Percentiles rank a stretch among this genome's conserved stretches.
Evolutionary conservation across 2,329 filamentous ascomycete species (phyloP).

Genomic region (Chaetoscypha palmicola): DNA sequence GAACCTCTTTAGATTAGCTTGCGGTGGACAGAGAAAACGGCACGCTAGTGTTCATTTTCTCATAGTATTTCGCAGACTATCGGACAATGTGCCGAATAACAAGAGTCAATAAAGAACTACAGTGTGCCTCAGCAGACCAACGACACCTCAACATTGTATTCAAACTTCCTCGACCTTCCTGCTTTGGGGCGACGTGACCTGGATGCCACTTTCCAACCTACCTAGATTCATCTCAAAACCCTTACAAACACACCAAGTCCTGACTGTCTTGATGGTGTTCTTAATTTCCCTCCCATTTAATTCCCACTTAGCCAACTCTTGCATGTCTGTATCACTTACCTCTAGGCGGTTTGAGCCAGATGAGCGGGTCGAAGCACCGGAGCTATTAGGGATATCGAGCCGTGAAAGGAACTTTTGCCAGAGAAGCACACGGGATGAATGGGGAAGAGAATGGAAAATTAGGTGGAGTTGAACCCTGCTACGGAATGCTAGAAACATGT

Average conservation of each 20-base stretch:
- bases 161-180: constrained; percentile 30
- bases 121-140: too few species aligned
- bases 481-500: too few species aligned
- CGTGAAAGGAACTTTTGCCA: constrained; percentile 42
- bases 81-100: too few species aligned
- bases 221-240: constrained; percentile 36
- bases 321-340: constrained; percentile 33
- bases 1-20: too few species aligned
- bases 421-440: constrained; percentile 34
- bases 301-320: constrained; percentile 38
- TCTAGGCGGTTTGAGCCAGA: too few species aligned
- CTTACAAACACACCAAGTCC: constrained; percentile 40
- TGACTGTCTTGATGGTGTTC: constrained; percentile 31
- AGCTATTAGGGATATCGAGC: constrained; percentile 19
- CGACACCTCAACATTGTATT: too few species aligned
- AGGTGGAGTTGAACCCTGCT: constrained; percentile 42
- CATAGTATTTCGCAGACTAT: too few species aligned
- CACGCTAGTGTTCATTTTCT: too few species aligned
- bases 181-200: constrained; percentile 38
- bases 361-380: background rate
- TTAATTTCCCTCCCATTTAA: constrained; percentile 33
- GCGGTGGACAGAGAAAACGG: too few species aligned
- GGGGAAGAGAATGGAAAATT: constrained; percentile 36
- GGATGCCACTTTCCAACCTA: constrained; percentile 39
- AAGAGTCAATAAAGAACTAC: too few species aligned